Evolutionary conservation across 192 early-diverging fungal genomes (phyloP).

Genomic region (Coemansia sp.): DNA sequence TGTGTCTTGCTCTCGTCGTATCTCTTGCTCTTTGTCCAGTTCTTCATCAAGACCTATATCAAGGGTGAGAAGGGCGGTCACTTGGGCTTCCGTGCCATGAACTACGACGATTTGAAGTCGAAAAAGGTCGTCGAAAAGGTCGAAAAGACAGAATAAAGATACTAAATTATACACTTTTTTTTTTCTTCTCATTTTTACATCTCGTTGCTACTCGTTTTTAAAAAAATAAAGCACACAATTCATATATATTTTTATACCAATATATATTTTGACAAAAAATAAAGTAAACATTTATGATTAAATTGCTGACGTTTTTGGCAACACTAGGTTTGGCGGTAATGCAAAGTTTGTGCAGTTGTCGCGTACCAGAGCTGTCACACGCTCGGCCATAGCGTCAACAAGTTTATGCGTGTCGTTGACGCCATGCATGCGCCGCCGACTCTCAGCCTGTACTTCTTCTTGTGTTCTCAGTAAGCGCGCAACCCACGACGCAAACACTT

Average conservation of each 20-base stretch:
- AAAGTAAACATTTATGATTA: neutral
- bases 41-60: slow-evolving; percentile 84
- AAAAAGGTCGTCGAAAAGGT: slow-evolving; percentile 29
- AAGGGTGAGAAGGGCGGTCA: slow-evolving; percentile 56
- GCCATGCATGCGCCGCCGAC: slow-evolving; percentile 6
- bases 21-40: slow-evolving; percentile 87
- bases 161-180: neutral
- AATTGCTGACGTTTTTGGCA: neutral
- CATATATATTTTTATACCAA: neutral
- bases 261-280: neutral
- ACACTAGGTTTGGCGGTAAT: slow-evolving; percentile 16
- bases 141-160: slow-evolving; percentile 29
- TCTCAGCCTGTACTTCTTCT: slow-evolving; percentile 18
- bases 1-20: slow-evolving; percentile 80
- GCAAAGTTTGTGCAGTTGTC: slow-evolving; percentile 27
- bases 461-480: slow-evolving; percentile 20
- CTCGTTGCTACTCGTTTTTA: slow-evolving; percentile 10
- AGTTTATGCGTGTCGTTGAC: slow-evolving; percentile 25
- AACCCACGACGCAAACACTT: slow-evolving; percentile 39
- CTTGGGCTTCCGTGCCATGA: slow-evolving; percentile 55
- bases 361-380: slow-evolving; percentile 30
- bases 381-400: slow-evolving; percentile 36
- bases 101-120: slow-evolving; percentile 51
- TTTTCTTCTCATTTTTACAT: slow-evolving; percentile 3
- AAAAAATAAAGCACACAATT: slow-evolving; percentile 9